phyloP scores from a whole-genome alignment of 2,329 filamentous ascomycete genomes.

The Cercospora sojina region DNA sequence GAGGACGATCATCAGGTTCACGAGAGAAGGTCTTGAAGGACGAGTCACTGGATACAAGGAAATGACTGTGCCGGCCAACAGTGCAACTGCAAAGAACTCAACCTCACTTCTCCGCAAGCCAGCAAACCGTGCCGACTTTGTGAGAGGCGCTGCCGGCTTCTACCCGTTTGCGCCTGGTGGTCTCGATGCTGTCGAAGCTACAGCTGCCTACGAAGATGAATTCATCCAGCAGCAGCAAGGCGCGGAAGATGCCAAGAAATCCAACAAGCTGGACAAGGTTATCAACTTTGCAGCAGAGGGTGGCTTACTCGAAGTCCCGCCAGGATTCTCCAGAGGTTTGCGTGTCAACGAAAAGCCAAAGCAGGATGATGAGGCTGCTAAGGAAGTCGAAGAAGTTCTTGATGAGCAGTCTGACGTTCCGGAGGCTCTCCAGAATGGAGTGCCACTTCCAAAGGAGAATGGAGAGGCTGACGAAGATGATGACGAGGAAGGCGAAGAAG shows the following conservation, averaged over 20 bases:
- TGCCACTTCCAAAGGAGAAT: constrained; percentile 28
- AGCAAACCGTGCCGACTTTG: constrained; percentile 82
- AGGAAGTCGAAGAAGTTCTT: constrained; percentile 67
- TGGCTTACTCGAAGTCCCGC: constrained; percentile 75
- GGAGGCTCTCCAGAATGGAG: constrained; percentile 37
- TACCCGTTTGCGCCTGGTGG: constrained; percentile 93
- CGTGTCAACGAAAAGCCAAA: constrained; percentile 63
- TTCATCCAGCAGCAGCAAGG: constrained; percentile 53
- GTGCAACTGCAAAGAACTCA: constrained; percentile 90
- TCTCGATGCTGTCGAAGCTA: constrained; percentile 79
- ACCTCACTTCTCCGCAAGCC: constrained; percentile 86
- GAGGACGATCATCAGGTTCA: constrained; percentile 90
- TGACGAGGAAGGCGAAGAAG: constrained; percentile 51
- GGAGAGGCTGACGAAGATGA: constrained; percentile 48
- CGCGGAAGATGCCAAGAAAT: constrained; percentile 41
- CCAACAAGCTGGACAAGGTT: constrained; percentile 69
- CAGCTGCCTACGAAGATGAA: constrained; percentile 80
- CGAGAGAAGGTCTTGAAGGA: constrained; percentile 85
- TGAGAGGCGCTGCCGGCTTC: constrained; percentile 87
- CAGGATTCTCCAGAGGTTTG: constrained; percentile 77
- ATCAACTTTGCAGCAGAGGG: constrained; percentile 78
- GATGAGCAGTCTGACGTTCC: constrained; percentile 52
- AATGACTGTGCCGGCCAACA: constrained; percentile 85
- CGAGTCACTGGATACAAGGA: constrained; percentile 91
- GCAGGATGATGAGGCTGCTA: constrained; percentile 56